Evolutionary conservation across 768 basidiomycete genomes (phyloP).

Genomic region (Termitomyces sp.): DNA sequence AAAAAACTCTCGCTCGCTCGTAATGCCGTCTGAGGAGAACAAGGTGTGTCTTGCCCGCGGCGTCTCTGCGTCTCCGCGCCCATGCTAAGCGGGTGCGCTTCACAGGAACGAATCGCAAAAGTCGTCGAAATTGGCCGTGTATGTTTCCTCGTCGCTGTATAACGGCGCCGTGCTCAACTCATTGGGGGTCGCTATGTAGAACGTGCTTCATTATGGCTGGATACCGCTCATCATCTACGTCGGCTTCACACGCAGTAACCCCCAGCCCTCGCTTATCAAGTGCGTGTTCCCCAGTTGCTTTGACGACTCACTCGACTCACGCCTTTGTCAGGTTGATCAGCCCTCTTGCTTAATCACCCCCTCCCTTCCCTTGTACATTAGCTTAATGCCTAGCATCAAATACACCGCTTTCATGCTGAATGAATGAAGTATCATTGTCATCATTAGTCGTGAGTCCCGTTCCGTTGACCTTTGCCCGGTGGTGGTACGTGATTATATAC

Average conservation of each 20-base stretch:
- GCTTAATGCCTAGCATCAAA: conserved; percentile 20
- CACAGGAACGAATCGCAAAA: conserved; percentile 77
- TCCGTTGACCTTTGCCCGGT: not conserved
- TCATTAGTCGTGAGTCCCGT: not conserved
- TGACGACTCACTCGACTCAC: not conserved
- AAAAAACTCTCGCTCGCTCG: conserved; percentile 13
- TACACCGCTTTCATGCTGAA: conserved; percentile 8
- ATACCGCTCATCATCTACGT: conserved; percentile 96
- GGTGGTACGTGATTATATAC: conserved; percentile 47
- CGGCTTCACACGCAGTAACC: conserved; percentile 88
- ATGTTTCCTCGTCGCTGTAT: conserved; percentile 17
- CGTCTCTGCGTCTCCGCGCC: not conserved
- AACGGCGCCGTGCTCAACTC: conserved; percentile 8
- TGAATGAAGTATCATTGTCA: no score
- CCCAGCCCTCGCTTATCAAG: conserved; percentile 95
- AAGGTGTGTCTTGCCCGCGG: conserved; percentile 43
- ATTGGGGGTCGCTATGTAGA: conserved; percentile 36
- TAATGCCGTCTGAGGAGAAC: conserved; percentile 88
- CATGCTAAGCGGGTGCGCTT: not conserved
- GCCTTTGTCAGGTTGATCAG: conserved; percentile 69
- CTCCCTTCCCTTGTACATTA: conserved; percentile 19
- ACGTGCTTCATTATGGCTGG: conserved; percentile 90
- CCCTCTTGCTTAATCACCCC: conserved; percentile 67
- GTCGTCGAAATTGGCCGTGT: conserved; percentile 79
- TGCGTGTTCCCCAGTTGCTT: conserved; percentile 35